Evolutionary conservation across 306 rosid genomes (phyloP).

Genomic region (Rosa multiflora): DNA sequence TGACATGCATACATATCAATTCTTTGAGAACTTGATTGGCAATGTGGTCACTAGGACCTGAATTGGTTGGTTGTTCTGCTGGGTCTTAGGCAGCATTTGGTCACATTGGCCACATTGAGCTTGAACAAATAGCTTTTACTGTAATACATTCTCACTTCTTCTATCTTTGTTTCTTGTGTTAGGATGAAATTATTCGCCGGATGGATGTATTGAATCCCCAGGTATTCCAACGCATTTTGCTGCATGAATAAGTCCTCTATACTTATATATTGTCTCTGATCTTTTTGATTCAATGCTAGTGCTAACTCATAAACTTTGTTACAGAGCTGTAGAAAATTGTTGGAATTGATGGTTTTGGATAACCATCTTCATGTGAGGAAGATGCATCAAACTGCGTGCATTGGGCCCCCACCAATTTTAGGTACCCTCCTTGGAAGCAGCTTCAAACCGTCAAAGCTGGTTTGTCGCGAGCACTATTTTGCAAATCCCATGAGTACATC

Average conservation of each 20-base stretch:
- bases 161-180: conserved; percentile 16
- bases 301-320: conserved; percentile 13
- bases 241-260: not conserved
- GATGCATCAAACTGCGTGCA: conserved; percentile 57
- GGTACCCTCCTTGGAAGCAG: conserved; percentile 52
- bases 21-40: not conserved
- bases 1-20: not conserved
- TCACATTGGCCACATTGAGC: not conserved
- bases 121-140: conserved; percentile 4
- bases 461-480: conserved; percentile 65
- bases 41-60: not conserved
- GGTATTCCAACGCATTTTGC: conserved; percentile 40
- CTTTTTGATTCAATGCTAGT: conserved; percentile 25
- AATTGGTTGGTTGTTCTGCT: not conserved
- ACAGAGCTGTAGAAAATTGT: conserved; percentile 77
- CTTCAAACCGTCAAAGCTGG: conserved; percentile 35
- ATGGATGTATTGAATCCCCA: conserved; percentile 90
- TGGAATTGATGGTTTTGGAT: conserved; percentile 83
- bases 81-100: not conserved
- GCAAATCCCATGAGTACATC: conserved; percentile 79
- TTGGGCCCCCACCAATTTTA: conserved; percentile 49
- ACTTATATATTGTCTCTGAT: not conserved
- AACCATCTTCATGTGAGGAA: conserved; percentile 66
- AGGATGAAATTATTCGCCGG: conserved; percentile 71
- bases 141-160: conserved; percentile 28